phyloP scores from a whole-genome alignment of 1,284 basidiomycete genomes.

The Somion occarium region DNA sequence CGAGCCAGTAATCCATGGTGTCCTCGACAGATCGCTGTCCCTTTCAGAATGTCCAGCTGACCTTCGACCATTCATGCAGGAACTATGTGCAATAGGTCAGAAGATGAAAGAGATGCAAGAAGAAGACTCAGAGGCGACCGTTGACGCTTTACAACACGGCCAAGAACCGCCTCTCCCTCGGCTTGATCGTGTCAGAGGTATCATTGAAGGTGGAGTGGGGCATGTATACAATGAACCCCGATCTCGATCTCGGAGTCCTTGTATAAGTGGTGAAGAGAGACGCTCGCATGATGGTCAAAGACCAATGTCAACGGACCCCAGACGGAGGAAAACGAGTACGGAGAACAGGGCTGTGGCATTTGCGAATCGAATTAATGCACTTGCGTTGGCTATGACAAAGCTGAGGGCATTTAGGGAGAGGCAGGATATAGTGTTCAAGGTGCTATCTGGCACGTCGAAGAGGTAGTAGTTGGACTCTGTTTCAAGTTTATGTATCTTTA shows the following conservation, averaged over 20 bases:
- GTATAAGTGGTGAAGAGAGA: not conserved
- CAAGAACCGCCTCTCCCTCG: conserved; percentile 42
- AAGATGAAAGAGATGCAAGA: conserved; percentile 46
- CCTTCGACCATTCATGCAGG: conserved; percentile 63
- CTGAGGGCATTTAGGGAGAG: conserved; percentile 67
- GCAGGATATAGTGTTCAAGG: conserved; percentile 67
- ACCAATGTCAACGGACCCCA: conserved; percentile 12
- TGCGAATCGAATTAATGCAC: conserved; percentile 67
- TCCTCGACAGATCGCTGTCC: conserved; percentile 48
- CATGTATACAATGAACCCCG: conserved; percentile 19
- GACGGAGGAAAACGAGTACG: conserved; percentile 37
- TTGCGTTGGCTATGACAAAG: conserved; percentile 64
- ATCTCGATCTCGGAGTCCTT: not conserved
- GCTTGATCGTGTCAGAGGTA: conserved; percentile 54
- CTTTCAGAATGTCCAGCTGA: conserved; percentile 51
- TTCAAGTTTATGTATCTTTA: not conserved
- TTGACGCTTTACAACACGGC: conserved; percentile 42
- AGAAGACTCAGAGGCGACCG: conserved; percentile 51
- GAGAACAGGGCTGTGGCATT: conserved; percentile 55
- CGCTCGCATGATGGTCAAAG: not conserved
- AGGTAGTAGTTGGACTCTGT: too few species aligned
- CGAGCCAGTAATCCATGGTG: conserved; percentile 51
- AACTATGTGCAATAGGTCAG: conserved; percentile 55
- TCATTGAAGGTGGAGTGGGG: conserved; percentile 59
- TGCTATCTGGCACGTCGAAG: conserved; percentile 40